Conservation (phyloP, 345 rosid genomes). For the Heritiera fomes region DNA sequence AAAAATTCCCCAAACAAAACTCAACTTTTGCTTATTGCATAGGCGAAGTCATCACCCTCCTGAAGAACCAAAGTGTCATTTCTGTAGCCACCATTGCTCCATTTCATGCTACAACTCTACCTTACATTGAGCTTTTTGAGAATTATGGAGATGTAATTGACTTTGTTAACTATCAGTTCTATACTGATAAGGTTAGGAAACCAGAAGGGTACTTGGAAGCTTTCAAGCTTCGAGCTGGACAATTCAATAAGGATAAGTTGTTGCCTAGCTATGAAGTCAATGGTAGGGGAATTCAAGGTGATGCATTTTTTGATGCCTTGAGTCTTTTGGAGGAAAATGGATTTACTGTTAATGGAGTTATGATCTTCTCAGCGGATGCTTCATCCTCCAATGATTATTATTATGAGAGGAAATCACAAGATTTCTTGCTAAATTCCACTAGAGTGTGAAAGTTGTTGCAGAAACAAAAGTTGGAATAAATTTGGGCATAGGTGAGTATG, state of each 20-base stretch:
- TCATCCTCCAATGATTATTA: conserved; percentile 33
- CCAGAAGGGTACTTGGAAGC: conserved; percentile 39
- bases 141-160: conserved; percentile 40
- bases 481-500: background rate
- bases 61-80: conserved; percentile 42
- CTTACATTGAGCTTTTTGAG: conserved; percentile 39
- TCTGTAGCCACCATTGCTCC: conserved; percentile 53
- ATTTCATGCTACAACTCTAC: conserved; percentile 24
- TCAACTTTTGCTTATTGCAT: conserved; percentile 44
- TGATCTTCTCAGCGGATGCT: conserved; percentile 63
- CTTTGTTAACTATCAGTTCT: conserved; percentile 58
- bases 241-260: conserved; percentile 40
- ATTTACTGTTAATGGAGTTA: conserved; percentile 49
- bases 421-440: conserved; percentile 51
- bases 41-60: conserved; percentile 47
- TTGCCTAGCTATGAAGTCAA: conserved; percentile 58
- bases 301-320: conserved; percentile 43
- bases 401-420: conserved; percentile 57
- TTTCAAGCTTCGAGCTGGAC: conserved; percentile 25
- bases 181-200: conserved; percentile 42
- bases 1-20: conserved; percentile 32
- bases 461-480: background rate
- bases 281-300: conserved; percentile 72
- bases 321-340: conserved; percentile 39
- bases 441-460: background rate